Conservation (phyloP, 305 asterid species). For the Petunia hybrid region DNA sequence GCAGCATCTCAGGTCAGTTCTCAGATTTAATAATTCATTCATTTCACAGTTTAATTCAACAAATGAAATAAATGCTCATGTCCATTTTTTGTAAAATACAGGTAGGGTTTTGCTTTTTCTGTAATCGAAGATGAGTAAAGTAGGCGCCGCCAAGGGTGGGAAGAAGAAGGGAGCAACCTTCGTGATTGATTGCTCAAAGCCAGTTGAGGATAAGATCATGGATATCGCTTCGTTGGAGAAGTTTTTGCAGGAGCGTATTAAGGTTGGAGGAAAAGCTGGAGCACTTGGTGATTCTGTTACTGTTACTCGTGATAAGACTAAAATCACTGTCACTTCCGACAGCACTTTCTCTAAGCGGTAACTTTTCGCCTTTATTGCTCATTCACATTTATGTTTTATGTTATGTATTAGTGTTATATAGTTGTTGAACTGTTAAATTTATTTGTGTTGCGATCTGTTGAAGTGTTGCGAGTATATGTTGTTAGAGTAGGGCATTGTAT, state of each 20-base stretch:
- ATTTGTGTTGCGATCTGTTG: background rate
- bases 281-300: slow-evolving; percentile 88
- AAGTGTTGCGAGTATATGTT: background rate
- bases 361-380: no score
- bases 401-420: background rate
- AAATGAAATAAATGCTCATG: background rate
- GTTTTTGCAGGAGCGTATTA: slow-evolving; percentile 84
- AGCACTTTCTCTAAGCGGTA: slow-evolving; percentile 75
- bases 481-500: background rate
- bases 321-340: slow-evolving; percentile 76
- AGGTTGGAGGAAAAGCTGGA: slow-evolving; percentile 87
- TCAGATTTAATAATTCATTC: background rate
- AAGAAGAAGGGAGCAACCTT: slow-evolving; percentile 81
- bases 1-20: slow-evolving; percentile 23
- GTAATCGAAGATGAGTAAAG: slow-evolving; percentile 64
- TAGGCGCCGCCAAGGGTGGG: slow-evolving; percentile 69
- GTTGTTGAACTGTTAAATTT: background rate
- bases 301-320: slow-evolving; percentile 74
- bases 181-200: slow-evolving; percentile 84
- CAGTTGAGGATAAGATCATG: slow-evolving; percentile 90
- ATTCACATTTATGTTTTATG: background rate
- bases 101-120: background rate
- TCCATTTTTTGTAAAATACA: background rate
- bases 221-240: slow-evolving; percentile 86
- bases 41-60: background rate